These are phyloP conservation scores for Hypoxylon subgilvum DNA, from an alignment of 495 filamentous ascomycete species.

Conservation along the genomic window DNA sequence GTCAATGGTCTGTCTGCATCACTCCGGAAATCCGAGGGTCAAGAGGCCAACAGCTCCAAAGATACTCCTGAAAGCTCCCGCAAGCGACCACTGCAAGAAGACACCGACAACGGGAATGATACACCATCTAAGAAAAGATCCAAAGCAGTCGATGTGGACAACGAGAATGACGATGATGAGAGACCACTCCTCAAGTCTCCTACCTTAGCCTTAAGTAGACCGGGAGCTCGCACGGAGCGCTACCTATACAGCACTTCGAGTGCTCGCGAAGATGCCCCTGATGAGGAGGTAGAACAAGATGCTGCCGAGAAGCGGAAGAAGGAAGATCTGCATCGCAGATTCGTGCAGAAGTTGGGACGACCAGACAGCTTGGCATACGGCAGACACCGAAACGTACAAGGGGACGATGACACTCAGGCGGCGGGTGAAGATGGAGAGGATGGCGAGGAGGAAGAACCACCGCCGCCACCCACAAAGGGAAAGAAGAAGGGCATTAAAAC, in stretches of 20 bases:
- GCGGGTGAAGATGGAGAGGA: slow-evolving; percentile 55
- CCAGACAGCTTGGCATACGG: slow-evolving; percentile 78
- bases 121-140: slow-evolving; percentile 50
- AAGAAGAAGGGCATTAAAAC: slow-evolving; percentile 76
- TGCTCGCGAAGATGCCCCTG: slow-evolving; percentile 31
- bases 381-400: slow-evolving; percentile 60
- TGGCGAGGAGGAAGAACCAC: slow-evolving; percentile 63
- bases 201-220: slow-evolving; percentile 15
- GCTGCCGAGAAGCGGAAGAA: slow-evolving; percentile 55
- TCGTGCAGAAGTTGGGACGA: slow-evolving; percentile 85
- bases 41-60: slow-evolving; percentile 7
- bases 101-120: slow-evolving; percentile 45
- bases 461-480: slow-evolving; percentile 48
- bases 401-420: slow-evolving; percentile 58
- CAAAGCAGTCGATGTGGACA: slow-evolving; percentile 41
- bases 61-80: slow-evolving; percentile 29
- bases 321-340: slow-evolving; percentile 79
- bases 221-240: slow-evolving; percentile 48
- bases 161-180: slow-evolving; percentile 32
- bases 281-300: slow-evolving; percentile 59
- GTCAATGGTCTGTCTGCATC: slow-evolving; percentile 33
- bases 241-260: slow-evolving; percentile 52
- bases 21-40: slow-evolving; percentile 20
- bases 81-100: slow-evolving; percentile 57
- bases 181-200: slow-evolving; percentile 12